Base-by-base conservation (phyloP, 108 stramenopile genomes). In the Cyclotella kingstonii region DNA sequence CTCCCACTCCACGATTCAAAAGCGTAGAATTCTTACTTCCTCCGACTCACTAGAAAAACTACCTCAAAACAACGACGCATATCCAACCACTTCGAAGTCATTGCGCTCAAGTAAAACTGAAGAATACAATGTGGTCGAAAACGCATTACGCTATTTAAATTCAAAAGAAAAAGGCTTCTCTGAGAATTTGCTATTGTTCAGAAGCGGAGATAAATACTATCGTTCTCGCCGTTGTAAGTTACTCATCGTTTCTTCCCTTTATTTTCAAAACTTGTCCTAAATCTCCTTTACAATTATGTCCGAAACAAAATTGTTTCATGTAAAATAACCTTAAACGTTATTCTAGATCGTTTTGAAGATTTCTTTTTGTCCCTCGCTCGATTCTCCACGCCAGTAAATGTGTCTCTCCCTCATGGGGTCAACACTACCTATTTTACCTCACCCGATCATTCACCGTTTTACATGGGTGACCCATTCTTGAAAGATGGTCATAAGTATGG, bases 391-490 rank as follows among this genome's bases (percentile, higher is more conserved):
- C 63, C 63, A 33, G 28, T 17, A 14, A 42, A 64, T 12, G n/a
- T 52, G 2, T 43, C 63, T 5, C 18, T 31, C 34, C 50, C 52
- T 19, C 58, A 68, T 31, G 29, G 36, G 3, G 38, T n/a, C 35
- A 55, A 58, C 11, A 40, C 36, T 27, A 11, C 7, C 26, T 30
- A 55, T 21, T 66, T 66, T 42, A 15, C 8, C 4, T 66, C 65
- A 7, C 33, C 41, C 7, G 42, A 55, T 42, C 65, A 66, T 22
- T 19, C 30, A 0, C 67, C 73, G 0, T 54, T 75, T 28, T 75
- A 75, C 50, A 49, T 75, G 61, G 73, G 73, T 4, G 39, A 68
- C 15, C 68, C 67, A 4, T 68, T 26, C 60, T 69, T 70, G 68
- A 61, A 17, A 38, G 3, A 74, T 41, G 66, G 59, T 10, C 73